Base-by-base conservation (phyloP, 1,284 basidiomycete species). In the Crepidotus sp. region DNA sequence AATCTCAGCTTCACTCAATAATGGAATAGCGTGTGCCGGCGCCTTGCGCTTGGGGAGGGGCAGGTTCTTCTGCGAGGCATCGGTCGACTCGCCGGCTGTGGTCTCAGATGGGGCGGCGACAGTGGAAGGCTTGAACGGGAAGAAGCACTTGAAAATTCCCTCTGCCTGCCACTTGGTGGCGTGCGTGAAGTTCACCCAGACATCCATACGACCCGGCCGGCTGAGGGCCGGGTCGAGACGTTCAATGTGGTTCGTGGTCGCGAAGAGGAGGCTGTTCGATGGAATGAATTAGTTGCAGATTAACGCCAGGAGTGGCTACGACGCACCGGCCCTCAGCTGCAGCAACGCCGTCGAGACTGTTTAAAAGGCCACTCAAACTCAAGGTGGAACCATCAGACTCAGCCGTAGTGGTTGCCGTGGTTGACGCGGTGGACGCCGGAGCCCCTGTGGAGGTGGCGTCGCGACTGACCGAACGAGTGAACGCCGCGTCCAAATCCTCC, bases 131-230 rank as follows among this genome's bases (percentile, higher is more conserved):
- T 76, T 78, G 60, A 61, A 78, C 1, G 87, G 87, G 78, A 90
- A 91, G 75, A 91, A 92, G 61, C 85, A 87, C 60, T 88, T 86
- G 77, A 89, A 92, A 59, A 89, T 86, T 41, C 83, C 85, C 63
- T 88, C 84, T 19, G 86, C 87, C 58, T 91, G 87, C 77, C 80
- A 83, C 59, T 83, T 87, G 6, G 82, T 87, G 6, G 88, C 87
- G 57, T 89, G 81, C 47, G 82, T 83, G 64, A 89, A 89, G 67
- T 89, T 86, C 29, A 88, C 74, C 85, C 86, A 88, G 11, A 89
- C 86, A 55, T 89, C 85, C 84, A 88, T 87, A 41, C 85, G 81
- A 43, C 85, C 85, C 25, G 84, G 83, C 17, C 83, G 74, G 61
- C 80, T 84, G 35, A 88, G 68, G 13, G 84, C 84, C 36, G 86